Evolutionary conservation across 2,329 filamentous ascomycete species (phyloP).

Genomic region (Colletotrichum graminicola): DNA sequence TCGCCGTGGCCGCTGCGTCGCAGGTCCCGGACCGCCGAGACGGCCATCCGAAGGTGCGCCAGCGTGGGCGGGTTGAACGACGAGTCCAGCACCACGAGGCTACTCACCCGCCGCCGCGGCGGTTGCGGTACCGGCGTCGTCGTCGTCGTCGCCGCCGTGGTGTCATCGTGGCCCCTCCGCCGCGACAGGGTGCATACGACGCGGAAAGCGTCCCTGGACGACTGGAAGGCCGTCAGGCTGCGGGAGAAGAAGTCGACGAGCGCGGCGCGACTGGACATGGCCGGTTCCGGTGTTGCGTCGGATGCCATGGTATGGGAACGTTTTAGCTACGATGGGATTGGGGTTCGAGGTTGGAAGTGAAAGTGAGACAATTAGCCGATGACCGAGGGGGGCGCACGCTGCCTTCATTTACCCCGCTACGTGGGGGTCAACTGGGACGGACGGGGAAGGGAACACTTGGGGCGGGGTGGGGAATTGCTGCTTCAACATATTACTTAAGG

Average conservation of each 20-base stretch:
- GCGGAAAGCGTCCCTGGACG: conserved; percentile 57
- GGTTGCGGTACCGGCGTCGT: conserved; percentile 43
- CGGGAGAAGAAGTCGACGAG: conserved; percentile 58
- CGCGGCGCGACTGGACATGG: conserved; percentile 44
- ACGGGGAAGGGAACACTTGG: neutral
- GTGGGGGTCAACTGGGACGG: conserved; percentile 26
- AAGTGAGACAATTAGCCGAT: conserved; percentile 7
- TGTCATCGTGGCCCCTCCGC: conserved; percentile 13
- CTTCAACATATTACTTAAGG: neutral
- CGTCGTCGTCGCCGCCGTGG: conserved; percentile 38
- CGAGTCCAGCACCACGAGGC: conserved; percentile 72
- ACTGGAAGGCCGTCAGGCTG: conserved; percentile 59
- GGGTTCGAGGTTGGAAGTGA: neutral
- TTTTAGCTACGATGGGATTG: neutral
- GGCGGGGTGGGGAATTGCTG: conserved; percentile 2
- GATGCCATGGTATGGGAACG: conserved; percentile 6
- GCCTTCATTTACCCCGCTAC: conserved; percentile 36
- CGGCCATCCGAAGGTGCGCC: conserved; percentile 70
- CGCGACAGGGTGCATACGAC: conserved; percentile 59
- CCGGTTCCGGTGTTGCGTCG: neutral
- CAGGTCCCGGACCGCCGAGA: conserved; percentile 56
- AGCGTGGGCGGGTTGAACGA: conserved; percentile 77
- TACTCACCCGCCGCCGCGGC: conserved; percentile 41
- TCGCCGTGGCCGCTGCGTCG: neutral
- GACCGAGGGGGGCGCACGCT: neutral